Base-by-base conservation (phyloP, 371 early-diverging fungal genomes). In the Smittium mucronatum region DNA sequence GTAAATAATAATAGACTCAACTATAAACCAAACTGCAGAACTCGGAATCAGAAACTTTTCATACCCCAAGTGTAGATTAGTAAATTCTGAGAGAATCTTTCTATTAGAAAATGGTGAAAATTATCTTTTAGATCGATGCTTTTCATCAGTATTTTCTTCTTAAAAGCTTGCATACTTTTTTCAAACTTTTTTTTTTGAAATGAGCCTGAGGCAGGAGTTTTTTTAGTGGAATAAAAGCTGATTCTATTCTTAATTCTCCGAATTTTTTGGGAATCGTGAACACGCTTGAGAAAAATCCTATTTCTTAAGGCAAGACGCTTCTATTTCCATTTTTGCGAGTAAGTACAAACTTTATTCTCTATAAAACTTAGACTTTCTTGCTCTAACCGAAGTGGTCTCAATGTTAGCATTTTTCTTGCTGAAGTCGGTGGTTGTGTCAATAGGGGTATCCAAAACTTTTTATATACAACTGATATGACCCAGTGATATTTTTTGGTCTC, bases 41-140 rank as follows among this genome's bases (percentile, higher is more conserved):
- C 76, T 2, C 70, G 69, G 74, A 76, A 84, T 70, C 80, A 82
- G 71, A 81, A 61, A 16, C n/a, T 61, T 61, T 61, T 61, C 11
- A 15, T 31, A 17, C n/a, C 63, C 63, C 63, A 61, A 15, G 63
- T 15, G 28, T 17, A 15, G 8, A 29, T 5, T 17, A n/a, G 63
- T 61, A 61, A 15, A 17, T 61, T 15, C 26, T 61, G 15, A 61
- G 16, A 29, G 63, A 61, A 11, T 31, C 28, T 26, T 15, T 29
- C 5, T 17, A 11, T 15, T 17, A 8, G 5, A 61, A 15, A 29
- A 17, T 15, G 15, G 28, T 17, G 28, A 61, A 61, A n/a, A 29
- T 31, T 17, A 17, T n/a, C 28, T 11, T n/a, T 16, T 17, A 31
- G 31, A 17, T 31, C 17, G 28, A 17, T 15, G 17, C 28, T 26